Percentiles rank a stretch among this genome's conserved stretches.
phyloP scores from a whole-genome alignment of 2,329 filamentous ascomycete genomes.

The Phaeomoniella chlamydospora region DNA sequence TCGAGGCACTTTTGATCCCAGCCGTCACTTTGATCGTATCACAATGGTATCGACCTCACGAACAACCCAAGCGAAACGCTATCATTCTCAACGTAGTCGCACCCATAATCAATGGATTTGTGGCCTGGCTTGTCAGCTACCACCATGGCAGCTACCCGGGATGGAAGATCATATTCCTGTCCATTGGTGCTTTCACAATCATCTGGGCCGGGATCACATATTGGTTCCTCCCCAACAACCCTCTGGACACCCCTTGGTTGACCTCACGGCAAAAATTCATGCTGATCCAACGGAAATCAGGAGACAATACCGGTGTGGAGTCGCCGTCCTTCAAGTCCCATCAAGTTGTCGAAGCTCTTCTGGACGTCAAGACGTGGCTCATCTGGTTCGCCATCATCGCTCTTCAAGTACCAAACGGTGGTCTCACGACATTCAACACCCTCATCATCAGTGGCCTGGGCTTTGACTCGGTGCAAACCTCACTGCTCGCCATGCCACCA shows the following conservation, averaged over 20 bases:
- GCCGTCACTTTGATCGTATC: slow-evolving; percentile 10
- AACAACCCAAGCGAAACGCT: slow-evolving; percentile 14
- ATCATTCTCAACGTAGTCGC: slow-evolving; percentile 12
- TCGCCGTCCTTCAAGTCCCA: slow-evolving; percentile 15
- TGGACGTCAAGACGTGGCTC: slow-evolving; percentile 23
- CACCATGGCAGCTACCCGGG: neutral
- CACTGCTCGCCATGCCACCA: slow-evolving; percentile 20
- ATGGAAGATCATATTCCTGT: slow-evolving; percentile 4
- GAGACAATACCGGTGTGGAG: slow-evolving; percentile 23
- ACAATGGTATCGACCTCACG: slow-evolving; percentile 13
- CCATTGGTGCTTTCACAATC: slow-evolving; percentile 6
- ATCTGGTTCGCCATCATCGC: slow-evolving; percentile 18
- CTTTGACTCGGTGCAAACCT: slow-evolving; percentile 18
- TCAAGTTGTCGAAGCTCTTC: slow-evolving; percentile 16
- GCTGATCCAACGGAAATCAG: slow-evolving; percentile 16
- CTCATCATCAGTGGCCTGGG: slow-evolving; percentile 24
- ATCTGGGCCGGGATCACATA: slow-evolving; percentile 11
- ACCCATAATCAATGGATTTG: neutral
- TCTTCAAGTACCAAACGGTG: slow-evolving; percentile 22
- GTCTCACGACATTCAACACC: slow-evolving; percentile 20
- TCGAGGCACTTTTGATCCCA: slow-evolving; percentile 10
- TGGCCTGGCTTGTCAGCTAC: neutral
- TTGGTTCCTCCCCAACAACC: slow-evolving; percentile 34
- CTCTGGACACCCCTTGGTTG: slow-evolving; percentile 8
- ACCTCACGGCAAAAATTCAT: neutral